Evolutionary conservation across 1,139 yeast genomes (phyloP), one percentile per base, ranked within the genome.

Genomic region (Suhomyces chickasaworum): DNA sequence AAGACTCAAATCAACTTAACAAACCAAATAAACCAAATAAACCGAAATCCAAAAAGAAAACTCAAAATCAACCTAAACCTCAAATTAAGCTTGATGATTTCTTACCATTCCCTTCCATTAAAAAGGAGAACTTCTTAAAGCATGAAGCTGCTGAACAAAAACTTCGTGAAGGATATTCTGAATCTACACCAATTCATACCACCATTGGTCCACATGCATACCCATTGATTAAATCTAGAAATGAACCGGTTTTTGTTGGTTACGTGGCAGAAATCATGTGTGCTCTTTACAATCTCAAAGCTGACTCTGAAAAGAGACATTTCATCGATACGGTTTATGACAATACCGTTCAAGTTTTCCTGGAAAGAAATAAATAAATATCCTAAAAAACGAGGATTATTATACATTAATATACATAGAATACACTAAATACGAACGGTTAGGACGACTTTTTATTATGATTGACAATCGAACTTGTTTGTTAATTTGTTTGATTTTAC

Each of bases 231-330:
- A 86, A 86, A 54, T 85, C 95, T 1, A 76, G 99, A 57, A 90
- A 95, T 63, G 99, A 93, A 65, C 99, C 99, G 0, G 90, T 95
- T 41, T 77, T 80, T 41, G 82, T 93, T 46, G 89, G 89, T 1
- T 80, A 82, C 41, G 93, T 91, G 1, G 97, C 96, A 0, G 80
- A 84, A 53, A 85, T 89, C 8, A 75, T 93, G 53, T 81, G 95
- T 9, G 76, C 76, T 20, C 64, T 91, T 41, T 55, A 61, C 36
- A 62, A 59, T 1, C 35, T 56, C n/a, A 47, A 46, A 9, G 75
- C 77, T 32, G 77, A 72, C 0, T 54, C 74, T 7, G 71, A 81
- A 3, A 69, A 84, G 8, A 74, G 78, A 41, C 66, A 69, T 4
- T 75, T 93, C 18, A 71, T 84, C 16, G 84, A 83, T 36, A 61